Percentiles rank a stretch among this genome's conserved stretches.
Conservation (phyloP, 2,329 filamentous ascomycete species). For the Chrysoporthe deuterocubensis region DNA sequence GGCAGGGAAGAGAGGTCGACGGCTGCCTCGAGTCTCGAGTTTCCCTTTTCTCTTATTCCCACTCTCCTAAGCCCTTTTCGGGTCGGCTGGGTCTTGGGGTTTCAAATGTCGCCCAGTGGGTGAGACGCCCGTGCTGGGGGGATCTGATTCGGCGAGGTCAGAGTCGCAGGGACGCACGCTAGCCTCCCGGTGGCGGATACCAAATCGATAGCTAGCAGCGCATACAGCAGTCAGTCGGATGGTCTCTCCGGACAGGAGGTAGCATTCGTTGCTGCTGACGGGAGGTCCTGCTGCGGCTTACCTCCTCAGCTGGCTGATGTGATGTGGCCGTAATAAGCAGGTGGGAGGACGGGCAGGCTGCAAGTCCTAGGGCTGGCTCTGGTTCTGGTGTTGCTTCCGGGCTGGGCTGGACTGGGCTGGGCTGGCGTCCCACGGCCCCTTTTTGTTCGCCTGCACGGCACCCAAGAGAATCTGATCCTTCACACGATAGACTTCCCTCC, state of each 20-base stretch:
- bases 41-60: constrained; percentile 19
- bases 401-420: neutral
- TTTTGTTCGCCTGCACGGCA: neutral
- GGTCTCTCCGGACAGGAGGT: neutral
- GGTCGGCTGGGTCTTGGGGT: constrained; percentile 19
- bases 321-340: constrained; percentile 17
- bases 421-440: neutral
- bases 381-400: neutral
- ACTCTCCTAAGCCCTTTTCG: constrained; percentile 15
- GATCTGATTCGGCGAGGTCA: constrained; percentile 25
- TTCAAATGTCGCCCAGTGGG: constrained; percentile 26
- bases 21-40: constrained; percentile 23
- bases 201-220: constrained; percentile 4
- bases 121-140: constrained; percentile 26
- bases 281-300: constrained; percentile 15
- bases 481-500: neutral
- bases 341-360: neutral
- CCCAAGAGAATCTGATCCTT: neutral
- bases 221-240: constrained; percentile 8
- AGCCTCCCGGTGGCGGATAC: constrained; percentile 18
- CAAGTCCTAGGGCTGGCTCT: constrained; percentile 16
- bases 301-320: constrained; percentile 14
- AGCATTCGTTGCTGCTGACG: neutral
- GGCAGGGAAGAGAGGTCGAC: constrained; percentile 1
- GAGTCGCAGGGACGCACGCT: constrained; percentile 18